Conservation (phyloP, 2,329 filamentous ascomycete genomes). For the Fusarium torulosum region DNA sequence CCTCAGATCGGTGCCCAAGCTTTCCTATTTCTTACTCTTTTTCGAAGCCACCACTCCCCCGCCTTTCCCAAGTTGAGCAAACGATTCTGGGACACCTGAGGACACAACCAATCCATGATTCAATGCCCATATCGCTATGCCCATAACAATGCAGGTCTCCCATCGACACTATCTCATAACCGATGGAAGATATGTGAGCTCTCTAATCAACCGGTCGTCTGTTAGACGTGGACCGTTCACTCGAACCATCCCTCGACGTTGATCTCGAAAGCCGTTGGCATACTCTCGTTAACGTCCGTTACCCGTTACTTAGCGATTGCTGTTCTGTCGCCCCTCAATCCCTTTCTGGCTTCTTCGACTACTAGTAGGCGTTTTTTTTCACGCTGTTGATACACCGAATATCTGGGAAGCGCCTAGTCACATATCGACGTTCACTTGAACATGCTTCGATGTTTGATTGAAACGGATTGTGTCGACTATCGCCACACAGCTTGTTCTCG, state of each 20-base stretch:
- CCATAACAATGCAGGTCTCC: not conserved
- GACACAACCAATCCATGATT: not conserved
- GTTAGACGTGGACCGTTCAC: conserved; percentile 6
- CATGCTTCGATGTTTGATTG: not conserved
- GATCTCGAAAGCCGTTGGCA: not conserved
- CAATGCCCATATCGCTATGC: not conserved
- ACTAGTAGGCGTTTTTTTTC: not conserved
- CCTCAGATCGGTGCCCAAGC: not conserved
- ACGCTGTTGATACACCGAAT: not conserved
- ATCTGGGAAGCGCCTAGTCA: not conserved
- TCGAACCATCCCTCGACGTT: not conserved
- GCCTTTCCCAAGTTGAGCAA: not conserved
- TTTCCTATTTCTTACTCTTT: not conserved
- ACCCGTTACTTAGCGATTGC: not conserved
- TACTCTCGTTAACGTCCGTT: not conserved
- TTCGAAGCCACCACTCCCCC: not conserved
- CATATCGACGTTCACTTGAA: conserved; percentile 10
- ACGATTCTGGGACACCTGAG: not conserved
- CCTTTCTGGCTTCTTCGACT: not conserved
- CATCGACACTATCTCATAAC: not conserved
- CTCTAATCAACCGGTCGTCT: not conserved
- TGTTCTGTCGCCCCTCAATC: not conserved
- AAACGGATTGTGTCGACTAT: not conserved
- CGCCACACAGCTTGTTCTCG: not conserved
- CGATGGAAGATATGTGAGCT: not conserved